phyloP scores from a whole-genome alignment of 75 land plant genomes.

The Cupressus sempervirens region DNA sequence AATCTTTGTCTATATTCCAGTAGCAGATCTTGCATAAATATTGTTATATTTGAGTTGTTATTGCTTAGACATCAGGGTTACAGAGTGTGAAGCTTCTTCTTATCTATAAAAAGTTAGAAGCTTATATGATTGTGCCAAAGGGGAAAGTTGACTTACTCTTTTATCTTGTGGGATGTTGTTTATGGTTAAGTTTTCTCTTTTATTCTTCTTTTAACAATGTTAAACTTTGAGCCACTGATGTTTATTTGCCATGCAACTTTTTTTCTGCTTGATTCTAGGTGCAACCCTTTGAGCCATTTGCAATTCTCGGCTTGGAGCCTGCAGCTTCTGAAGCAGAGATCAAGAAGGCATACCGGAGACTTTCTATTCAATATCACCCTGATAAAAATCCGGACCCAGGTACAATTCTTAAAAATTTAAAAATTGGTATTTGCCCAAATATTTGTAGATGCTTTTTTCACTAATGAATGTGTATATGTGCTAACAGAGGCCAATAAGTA shows the following conservation, averaged over 20 bases:
- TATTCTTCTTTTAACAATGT: not conserved
- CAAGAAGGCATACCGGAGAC: slow-evolving; percentile 92
- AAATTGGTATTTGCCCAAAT: not conserved
- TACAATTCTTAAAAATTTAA: slow-evolving; percentile 10
- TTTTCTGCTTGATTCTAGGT: slow-evolving; percentile 32
- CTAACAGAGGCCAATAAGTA: slow-evolving; percentile 87
- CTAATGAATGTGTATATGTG: slow-evolving; percentile 4
- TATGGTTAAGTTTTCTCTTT: not conserved
- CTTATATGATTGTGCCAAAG: not conserved
- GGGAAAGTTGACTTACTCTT: not conserved
- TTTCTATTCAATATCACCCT: slow-evolving; percentile 93
- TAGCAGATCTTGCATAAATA: not conserved
- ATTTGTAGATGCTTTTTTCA: not conserved
- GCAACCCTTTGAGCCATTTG: slow-evolving; percentile 92
- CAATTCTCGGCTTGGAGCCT: slow-evolving; percentile 82
- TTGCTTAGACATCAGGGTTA: not conserved
- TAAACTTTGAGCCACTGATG: not conserved
- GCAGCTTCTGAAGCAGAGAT: slow-evolving; percentile 87
- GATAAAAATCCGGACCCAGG: slow-evolving; percentile 99
- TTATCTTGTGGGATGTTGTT: not conserved
- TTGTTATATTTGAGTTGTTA: not conserved
- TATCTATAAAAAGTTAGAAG: not conserved
- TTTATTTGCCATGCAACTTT: not conserved
- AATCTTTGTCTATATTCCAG: not conserved
- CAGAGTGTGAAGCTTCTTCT: not conserved